A percentile compares a stretch with the other conserved stretches of the same genome.
Evolutionary conservation across 2,329 filamentous ascomycete species (phyloP).

Genomic region (Penicillium sp.): DNA sequence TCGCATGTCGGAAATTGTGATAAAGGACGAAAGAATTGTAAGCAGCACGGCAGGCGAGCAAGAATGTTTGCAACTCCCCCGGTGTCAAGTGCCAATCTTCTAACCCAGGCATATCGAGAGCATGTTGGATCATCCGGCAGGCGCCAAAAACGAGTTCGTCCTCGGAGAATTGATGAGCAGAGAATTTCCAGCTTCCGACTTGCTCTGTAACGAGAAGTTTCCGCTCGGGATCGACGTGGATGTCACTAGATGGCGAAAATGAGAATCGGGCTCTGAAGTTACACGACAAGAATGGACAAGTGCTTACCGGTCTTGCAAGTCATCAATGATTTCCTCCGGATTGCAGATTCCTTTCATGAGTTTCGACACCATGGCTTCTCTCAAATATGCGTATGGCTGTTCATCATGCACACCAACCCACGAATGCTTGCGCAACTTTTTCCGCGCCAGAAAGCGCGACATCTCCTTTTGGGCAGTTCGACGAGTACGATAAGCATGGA

Average conservation of each 20-base stretch:
- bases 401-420: conserved; percentile 85
- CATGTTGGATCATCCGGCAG: conserved; percentile 85
- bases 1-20: conserved; percentile 96
- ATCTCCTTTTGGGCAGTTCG: conserved; percentile 70
- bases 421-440: conserved; percentile 73
- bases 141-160: conserved; percentile 84
- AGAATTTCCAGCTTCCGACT: conserved; percentile 79
- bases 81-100: conserved; percentile 72
- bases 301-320: conserved; percentile 47
- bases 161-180: conserved; percentile 80
- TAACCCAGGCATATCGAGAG: conserved; percentile 72
- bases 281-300: too few relatives aligned
- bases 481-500: conserved; percentile 77
- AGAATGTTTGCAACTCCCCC: conserved; percentile 78
- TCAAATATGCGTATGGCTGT: conserved; percentile 79
- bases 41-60: conserved; percentile 82
- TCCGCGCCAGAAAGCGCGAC: conserved; percentile 63
- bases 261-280: too few relatives aligned
- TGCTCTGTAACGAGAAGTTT: conserved; percentile 60
- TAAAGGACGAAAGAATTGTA: conserved; percentile 97
- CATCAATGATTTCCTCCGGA: conserved; percentile 57
- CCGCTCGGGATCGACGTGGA: conserved; percentile 59
- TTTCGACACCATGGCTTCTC: conserved; percentile 85
- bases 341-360: conserved; percentile 87
- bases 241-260: conserved; percentile 33